Base-by-base conservation (phyloP, 352 stramenopile species). In the Peronospora destructor region DNA sequence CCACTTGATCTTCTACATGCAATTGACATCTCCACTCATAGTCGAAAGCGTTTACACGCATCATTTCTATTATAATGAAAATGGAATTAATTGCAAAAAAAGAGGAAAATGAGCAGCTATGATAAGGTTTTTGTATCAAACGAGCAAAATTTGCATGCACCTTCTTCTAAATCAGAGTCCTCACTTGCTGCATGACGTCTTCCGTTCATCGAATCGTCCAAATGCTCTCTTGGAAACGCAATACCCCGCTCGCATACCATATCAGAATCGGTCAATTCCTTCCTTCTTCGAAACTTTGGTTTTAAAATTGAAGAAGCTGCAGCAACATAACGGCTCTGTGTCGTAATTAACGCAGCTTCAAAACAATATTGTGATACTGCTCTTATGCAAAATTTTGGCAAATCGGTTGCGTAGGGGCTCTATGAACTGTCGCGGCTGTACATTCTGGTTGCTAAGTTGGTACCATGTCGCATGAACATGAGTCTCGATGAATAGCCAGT, bases 151-250 rank as follows among this genome's bases (percentile, higher is more conserved):
- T 33, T 37, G 21, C 21, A 21, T 56, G 12, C 8, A 85, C 79
- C 79, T 78, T 88, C 79, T 68, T 91, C 76, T 29, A 87, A 64
- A 49, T 91, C 79, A 5, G 74, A 85, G 60, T 88, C 79, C 26
- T 90, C 76, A 14, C 73, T 66, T 33, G 44, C 53, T 46, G 53
- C 45, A n/a, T 49, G 37, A 21, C 41, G 60, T 56, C 50, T 49
- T 36, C 65, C 59, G 34, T 59, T 61, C 54, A 65, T 71, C 2
- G 30, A 45, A 21, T 62, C 53, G 37, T 71, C 61, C 16, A 12
- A 7, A 14, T 28, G 53, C 44, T 51, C 41, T 11, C 28, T 45
- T 12, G 29, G 32, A 23, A 36, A 59, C 30, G 32, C 28, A 28
- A 50, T 30, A 17, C 30, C 32, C 33, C 69, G 73, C 40, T 87